Evolutionary conservation across 2,329 filamentous ascomycete genomes (phyloP), one percentile per base, ranked within the genome.

Genomic region (Cladosporium sp.): DNA sequence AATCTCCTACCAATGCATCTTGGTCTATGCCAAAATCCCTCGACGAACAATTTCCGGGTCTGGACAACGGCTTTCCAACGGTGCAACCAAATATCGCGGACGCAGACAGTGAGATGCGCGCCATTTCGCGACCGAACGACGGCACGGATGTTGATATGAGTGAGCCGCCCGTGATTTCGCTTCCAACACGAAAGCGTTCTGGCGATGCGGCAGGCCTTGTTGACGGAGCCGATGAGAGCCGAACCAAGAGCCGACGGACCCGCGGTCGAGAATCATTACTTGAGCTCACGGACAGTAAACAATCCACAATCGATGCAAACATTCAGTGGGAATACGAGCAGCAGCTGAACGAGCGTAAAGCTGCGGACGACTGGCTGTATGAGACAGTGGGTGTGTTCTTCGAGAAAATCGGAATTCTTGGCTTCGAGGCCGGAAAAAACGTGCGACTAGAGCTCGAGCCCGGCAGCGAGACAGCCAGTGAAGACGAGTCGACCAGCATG

Each of bases 181-280:
- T 68, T 4, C 70, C 70, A 9, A 74, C 74, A 18, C 74, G 82
- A 16, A 85, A 85, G 65, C 73, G 82, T 53, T 84, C 81, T 2
- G 80, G 78, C 11, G 78, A 82, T 48, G 79, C 77, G 16, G 78
- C 80, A 45, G 79, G 78, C 9, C 72, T 83, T 28, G 75, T 81
- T 2, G 82, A 84, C 48, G 74, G 72, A 10, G 70, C 70, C 10
- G 81, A 84, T 55, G 77, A 77, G 46, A 75, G 76, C 16, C 74
- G 82, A 44, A 70, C 72, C 10, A 81, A 81, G 60, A 84, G 81
- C 63, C 81, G 82, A 61, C 75, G 82, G 34, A 77, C 82, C 14
- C 77, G 81, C 49, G 79, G 80, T 31, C 75, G 82, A 56, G 81
- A 83, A 57, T 79, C 78, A 8, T 71, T 77, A 46, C 58, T 69